These are phyloP conservation scores for Plasmodium blacklocki DNA, from an alignment of 169 alveolate genomes.

Conservation along the genomic window DNA sequence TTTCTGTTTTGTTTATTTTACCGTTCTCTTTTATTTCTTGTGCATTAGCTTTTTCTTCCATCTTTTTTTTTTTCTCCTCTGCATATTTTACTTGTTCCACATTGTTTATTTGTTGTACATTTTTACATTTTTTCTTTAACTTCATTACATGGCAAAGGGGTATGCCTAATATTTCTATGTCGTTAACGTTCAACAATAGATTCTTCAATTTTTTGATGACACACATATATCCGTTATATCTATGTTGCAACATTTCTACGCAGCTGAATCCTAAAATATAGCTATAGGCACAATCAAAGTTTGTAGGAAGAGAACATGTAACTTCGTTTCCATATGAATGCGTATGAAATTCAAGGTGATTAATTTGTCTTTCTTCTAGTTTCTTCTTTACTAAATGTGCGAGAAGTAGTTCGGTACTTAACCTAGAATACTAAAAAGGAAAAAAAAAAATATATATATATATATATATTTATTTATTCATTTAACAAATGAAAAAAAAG, in stretches of 20 bases:
- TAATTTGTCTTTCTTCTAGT: slow-evolving; percentile 1
- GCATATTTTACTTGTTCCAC: background rate
- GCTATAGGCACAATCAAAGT: slow-evolving; percentile 96
- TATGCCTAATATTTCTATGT: slow-evolving; percentile 26
- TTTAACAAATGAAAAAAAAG: background rate
- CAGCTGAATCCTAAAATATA: slow-evolving; percentile 94
- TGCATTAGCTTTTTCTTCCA: background rate
- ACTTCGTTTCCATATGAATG: slow-evolving; percentile 89
- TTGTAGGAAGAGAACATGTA: slow-evolving; percentile 95
- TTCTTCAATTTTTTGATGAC: slow-evolving; percentile 86
- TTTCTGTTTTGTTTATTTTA: background rate
- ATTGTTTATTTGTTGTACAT: background rate
- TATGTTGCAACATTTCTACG: slow-evolving; percentile 88
- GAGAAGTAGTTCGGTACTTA: slow-evolving; percentile 29
- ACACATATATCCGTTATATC: slow-evolving; percentile 93
- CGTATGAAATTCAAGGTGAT: slow-evolving; percentile 1
- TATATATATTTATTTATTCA: background rate
- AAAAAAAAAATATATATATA: background rate
- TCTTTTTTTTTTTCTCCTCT: background rate
- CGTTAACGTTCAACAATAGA: slow-evolving; percentile 23
- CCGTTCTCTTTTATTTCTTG: background rate
- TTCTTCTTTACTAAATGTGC: slow-evolving; percentile 18
- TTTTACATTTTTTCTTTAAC: slow-evolving; percentile 1
- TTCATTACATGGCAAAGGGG: slow-evolving; percentile 18
- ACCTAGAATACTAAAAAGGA: slow-evolving; percentile 21